These are phyloP conservation scores for Aristolochia californica DNA, from an alignment of 164 flowering plant species.

Conservation along the genomic window DNA sequence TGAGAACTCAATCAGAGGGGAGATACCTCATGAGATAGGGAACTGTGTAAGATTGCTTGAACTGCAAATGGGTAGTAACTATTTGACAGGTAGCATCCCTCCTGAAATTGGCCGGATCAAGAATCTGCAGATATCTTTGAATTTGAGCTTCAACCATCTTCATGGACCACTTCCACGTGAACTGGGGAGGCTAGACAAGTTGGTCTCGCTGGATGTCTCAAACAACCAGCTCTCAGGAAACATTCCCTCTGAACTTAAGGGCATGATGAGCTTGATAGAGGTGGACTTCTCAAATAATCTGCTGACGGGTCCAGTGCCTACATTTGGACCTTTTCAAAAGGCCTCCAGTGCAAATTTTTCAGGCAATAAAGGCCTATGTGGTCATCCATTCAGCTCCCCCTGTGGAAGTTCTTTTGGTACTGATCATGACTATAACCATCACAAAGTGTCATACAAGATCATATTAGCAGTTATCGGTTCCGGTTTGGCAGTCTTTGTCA, in stretches of 20 bases:
- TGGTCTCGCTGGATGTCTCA: slow-evolving; percentile 81
- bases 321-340: too few relatives aligned
- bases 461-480: slow-evolving; percentile 86
- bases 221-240: slow-evolving; percentile 75
- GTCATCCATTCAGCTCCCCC: slow-evolving; percentile 51
- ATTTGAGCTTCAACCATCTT: slow-evolving; percentile 87
- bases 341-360: slow-evolving; percentile 60
- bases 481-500: slow-evolving; percentile 64
- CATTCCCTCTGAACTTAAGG: slow-evolving; percentile 60
- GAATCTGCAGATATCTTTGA: slow-evolving; percentile 79
- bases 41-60: slow-evolving; percentile 71
- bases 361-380: slow-evolving; percentile 86
- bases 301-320: too few relatives aligned
- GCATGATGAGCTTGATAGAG: too few relatives aligned
- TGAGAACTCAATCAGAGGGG: slow-evolving; percentile 76
- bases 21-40: slow-evolving; percentile 80
- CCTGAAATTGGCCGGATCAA: slow-evolving; percentile 76
- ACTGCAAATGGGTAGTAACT: slow-evolving; percentile 71
- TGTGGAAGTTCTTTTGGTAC: slow-evolving; percentile 34
- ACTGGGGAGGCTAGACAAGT: slow-evolving; percentile 83
- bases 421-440: too few relatives aligned
- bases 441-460: slow-evolving; percentile 69
- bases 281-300: too few relatives aligned
- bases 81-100: too few relatives aligned
- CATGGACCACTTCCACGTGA: slow-evolving; percentile 72